Evolutionary conservation across 73 alveolate species (phyloP).

Genomic region (Stentor roeselii): DNA sequence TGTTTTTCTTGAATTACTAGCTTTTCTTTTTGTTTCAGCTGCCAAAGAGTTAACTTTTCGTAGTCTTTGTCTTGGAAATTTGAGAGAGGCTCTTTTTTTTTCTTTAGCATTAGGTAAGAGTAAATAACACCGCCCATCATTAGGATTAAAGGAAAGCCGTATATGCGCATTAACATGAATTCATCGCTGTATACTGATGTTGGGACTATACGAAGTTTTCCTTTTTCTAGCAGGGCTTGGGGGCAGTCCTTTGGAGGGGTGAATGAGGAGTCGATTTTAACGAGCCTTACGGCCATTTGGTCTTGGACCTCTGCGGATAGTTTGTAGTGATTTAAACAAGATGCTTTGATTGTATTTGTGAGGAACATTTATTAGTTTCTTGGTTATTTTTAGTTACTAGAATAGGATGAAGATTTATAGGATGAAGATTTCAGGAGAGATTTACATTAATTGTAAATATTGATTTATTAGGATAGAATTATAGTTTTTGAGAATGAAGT

Average conservation of each 20-base stretch:
- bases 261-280: background rate
- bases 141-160: background rate
- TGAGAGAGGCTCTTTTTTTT: background rate
- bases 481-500: too few relatives aligned
- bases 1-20: background rate
- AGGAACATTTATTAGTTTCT: background rate
- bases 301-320: background rate
- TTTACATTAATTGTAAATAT: too few relatives aligned
- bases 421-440: too few relatives aligned
- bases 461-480: too few relatives aligned
- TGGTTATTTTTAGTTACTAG: too few relatives aligned
- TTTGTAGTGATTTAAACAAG: background rate
- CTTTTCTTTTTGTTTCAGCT: background rate
- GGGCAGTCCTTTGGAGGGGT: background rate
- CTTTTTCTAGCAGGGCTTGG: background rate
- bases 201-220: background rate
- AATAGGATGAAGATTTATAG: too few relatives aligned
- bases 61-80: background rate
- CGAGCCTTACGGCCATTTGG: background rate
- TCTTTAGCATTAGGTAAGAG: background rate
- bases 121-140: background rate
- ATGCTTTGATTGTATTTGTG: background rate
- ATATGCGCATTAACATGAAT: background rate
- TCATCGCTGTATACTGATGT: background rate
- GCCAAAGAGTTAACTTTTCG: background rate